Evolutionary conservation across 345 rosid genomes (phyloP).

Genomic region (Boechera stricta): DNA sequence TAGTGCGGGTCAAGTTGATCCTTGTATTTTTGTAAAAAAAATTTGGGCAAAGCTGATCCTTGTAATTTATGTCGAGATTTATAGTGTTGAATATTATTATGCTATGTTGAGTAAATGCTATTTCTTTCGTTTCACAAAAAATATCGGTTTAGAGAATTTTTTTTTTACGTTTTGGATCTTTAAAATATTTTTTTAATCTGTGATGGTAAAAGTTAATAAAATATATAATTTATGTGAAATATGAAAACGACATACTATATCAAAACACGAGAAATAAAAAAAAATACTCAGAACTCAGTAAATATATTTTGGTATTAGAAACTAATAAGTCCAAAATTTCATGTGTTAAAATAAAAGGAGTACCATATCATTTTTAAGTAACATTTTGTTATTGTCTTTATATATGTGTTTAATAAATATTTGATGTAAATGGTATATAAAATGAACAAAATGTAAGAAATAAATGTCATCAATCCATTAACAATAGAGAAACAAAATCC

Average conservation of each 20-base stretch:
- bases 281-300: neutral
- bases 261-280: neutral
- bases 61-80: neutral
- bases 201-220: neutral
- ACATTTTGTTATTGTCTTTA: neutral
- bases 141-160: neutral
- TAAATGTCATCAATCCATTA: constrained; percentile 24
- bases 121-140: neutral
- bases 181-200: neutral
- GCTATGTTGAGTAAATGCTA: neutral
- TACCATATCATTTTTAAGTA: neutral
- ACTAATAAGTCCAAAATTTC: neutral
- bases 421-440: neutral
- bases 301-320: neutral
- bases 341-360: neutral
- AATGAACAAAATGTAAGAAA: constrained; percentile 30
- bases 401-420: neutral
- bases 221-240: too few relatives aligned
- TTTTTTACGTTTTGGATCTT: neutral
- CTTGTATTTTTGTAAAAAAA: neutral
- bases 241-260: too few relatives aligned
- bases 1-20: neutral
- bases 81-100: neutral
- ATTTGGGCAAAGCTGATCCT: neutral
- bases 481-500: constrained; percentile 34